Evolutionary conservation across 177 flowering plant genomes (phyloP).

Genomic region (Vitis hybrid): DNA sequence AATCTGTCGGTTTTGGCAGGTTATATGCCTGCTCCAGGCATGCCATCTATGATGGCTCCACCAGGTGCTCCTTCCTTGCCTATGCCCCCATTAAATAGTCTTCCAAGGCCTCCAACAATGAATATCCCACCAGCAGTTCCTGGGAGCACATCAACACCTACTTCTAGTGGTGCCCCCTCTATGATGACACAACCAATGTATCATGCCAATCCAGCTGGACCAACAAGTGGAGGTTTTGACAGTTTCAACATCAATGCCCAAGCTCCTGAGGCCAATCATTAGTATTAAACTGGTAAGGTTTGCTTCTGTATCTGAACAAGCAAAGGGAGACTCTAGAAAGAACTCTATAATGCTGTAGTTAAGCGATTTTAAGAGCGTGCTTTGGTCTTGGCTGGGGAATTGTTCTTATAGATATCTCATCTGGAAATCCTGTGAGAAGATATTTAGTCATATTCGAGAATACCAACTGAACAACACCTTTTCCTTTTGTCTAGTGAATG

Average conservation of each 20-base stretch:
- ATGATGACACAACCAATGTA: constrained; percentile 31
- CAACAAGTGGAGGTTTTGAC: constrained; percentile 45
- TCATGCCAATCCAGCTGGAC: constrained; percentile 34
- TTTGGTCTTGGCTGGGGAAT: too few species aligned
- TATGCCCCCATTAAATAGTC: constrained; percentile 37
- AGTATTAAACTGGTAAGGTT: constrained; percentile 10
- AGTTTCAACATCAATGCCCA: constrained; percentile 27
- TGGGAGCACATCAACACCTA: constrained; percentile 32
- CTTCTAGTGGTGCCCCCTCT: constrained; percentile 31
- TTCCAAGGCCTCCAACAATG: constrained; percentile 47
- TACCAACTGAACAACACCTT: too few species aligned
- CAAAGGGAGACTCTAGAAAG: constrained; percentile 1
- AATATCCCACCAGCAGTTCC: constrained; percentile 28
- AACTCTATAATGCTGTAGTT: too few species aligned
- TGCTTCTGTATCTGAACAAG: not conserved
- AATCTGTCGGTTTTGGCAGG: constrained; percentile 28
- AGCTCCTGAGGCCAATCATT: constrained; percentile 35
- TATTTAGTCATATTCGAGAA: too few species aligned
- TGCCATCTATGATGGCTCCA: constrained; percentile 54
- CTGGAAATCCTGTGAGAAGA: too few species aligned
- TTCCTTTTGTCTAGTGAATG: too few species aligned
- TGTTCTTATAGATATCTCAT: too few species aligned
- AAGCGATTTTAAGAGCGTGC: too few species aligned
- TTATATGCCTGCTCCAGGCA: constrained; percentile 35
- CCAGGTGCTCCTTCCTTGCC: constrained; percentile 59